These are phyloP conservation scores for Auxenochlorella pyrenoidosa DNA, from an alignment of 139 green algal genomes.

Conservation along the genomic window DNA sequence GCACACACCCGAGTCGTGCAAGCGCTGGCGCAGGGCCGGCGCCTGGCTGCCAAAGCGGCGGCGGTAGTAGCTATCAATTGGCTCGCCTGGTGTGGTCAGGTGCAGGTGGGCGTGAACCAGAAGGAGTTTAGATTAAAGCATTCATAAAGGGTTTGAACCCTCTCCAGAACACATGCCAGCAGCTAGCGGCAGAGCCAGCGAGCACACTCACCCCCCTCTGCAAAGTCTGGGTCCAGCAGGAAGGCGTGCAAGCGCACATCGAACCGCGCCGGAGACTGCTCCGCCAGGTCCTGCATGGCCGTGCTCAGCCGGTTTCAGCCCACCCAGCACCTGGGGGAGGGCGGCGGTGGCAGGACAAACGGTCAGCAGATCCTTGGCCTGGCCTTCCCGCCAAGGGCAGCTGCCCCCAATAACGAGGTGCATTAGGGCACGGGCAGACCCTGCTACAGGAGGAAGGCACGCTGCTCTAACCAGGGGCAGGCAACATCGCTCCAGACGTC, in stretches of 20 bases:
- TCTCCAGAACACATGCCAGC: too few relatives aligned
- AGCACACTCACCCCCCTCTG: neutral
- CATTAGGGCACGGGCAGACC: too few relatives aligned
- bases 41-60: neutral
- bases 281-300: neutral
- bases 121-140: too few relatives aligned
- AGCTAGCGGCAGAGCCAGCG: neutral
- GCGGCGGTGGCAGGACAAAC: too few relatives aligned
- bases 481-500: neutral
- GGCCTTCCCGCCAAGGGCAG: too few relatives aligned
- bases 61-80: neutral
- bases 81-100: neutral
- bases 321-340: constrained; percentile 1
- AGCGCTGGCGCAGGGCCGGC: neutral
- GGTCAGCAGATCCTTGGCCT: too few relatives aligned
- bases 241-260: constrained; percentile 5
- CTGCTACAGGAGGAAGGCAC: neutral
- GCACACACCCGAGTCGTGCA: constrained; percentile 4
- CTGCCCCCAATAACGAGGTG: too few relatives aligned
- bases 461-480: neutral
- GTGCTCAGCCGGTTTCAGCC: constrained; percentile 3
- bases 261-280: neutral
- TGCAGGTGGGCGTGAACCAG: neutral
- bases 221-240: neutral
- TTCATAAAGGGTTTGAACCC: too few relatives aligned